A percentile compares a stretch with the other conserved stretches of the same genome.
Evolutionary conservation across 495 filamentous ascomycete species (phyloP).

Genomic region (Beverwykella pulmonaria): DNA sequence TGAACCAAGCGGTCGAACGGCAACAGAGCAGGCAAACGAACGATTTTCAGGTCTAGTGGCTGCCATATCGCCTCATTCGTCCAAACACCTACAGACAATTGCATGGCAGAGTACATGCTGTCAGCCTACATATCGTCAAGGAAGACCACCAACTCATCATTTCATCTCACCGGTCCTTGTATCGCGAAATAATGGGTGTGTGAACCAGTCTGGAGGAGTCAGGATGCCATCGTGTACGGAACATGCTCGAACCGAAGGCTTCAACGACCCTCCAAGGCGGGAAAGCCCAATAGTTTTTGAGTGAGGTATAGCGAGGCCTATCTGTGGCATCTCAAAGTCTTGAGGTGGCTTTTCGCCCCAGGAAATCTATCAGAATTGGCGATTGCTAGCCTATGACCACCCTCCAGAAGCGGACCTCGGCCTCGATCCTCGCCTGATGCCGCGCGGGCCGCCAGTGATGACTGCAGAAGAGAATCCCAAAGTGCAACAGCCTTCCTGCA

Average conservation of each 20-base stretch:
- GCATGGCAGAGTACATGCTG: not conserved
- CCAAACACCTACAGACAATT: not conserved
- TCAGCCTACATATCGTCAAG: not conserved
- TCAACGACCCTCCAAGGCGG: not conserved
- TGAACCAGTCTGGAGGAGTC: not conserved
- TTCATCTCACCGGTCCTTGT: not conserved
- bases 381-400: not conserved
- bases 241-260: not conserved
- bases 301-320: not conserved
- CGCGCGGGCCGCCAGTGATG: not conserved
- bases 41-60: not conserved
- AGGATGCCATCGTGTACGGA: not conserved
- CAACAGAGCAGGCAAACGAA: not conserved
- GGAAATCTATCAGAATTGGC: not conserved
- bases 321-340: not conserved
- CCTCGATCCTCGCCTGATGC: not conserved
- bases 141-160: not conserved
- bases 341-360: not conserved
- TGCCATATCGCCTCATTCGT: not conserved
- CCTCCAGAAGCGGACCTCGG: not conserved
- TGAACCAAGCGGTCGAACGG: not conserved
- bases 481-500: not conserved
- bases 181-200: not conserved
- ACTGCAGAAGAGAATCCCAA: not conserved
- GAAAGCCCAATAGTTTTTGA: not conserved